Percentiles rank a stretch among this genome's conserved stretches.
Conservation (phyloP, 2,329 filamentous ascomycete genomes). For the Colletotrichum chrysophilum region DNA sequence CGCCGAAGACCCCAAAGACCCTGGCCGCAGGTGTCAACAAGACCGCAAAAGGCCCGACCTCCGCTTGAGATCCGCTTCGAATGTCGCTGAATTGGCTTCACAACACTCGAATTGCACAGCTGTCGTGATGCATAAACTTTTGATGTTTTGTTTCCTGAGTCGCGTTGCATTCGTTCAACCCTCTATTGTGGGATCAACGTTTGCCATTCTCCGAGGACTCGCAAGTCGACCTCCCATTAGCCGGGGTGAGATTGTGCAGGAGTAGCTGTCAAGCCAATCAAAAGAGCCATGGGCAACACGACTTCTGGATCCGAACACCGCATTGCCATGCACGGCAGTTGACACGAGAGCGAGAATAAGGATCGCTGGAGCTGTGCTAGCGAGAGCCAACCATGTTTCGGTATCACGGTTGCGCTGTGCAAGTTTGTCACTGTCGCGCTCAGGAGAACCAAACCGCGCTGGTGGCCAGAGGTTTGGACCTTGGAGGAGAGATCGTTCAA, state of each 20-base stretch:
- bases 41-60: conserved; percentile 14
- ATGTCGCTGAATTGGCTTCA: not conserved
- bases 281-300: not conserved
- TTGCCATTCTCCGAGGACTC: not conserved
- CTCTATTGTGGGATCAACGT: not conserved
- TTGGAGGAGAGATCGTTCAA: not conserved
- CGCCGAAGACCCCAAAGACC: not conserved
- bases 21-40: not conserved
- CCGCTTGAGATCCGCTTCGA: not conserved
- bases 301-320: not conserved
- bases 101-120: not conserved
- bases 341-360: not conserved
- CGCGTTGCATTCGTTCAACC: not conserved
- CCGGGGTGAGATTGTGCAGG: not conserved
- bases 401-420: not conserved
- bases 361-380: not conserved
- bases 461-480: not conserved
- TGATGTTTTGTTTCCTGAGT: not conserved
- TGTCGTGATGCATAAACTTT: not conserved
- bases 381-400: not conserved
- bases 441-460: not conserved
- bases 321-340: not conserved
- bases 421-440: not conserved
- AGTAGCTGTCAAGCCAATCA: not conserved
- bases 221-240: not conserved